Base-by-base conservation (phyloP, 164 flowering plant species). In the Pachysandra terminalis region DNA sequence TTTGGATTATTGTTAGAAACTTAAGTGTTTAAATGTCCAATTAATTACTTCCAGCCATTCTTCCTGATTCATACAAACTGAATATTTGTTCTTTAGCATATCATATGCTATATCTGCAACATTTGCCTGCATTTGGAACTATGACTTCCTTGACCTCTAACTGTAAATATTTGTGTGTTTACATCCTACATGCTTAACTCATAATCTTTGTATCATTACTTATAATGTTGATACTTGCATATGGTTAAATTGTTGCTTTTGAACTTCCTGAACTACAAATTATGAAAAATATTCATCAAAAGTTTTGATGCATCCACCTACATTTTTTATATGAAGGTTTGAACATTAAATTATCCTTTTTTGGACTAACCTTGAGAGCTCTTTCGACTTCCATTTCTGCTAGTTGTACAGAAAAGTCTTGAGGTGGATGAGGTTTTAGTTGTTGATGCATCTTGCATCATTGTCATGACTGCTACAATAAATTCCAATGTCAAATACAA, bases 361-460 rank as follows among this genome's bases (percentile, higher is more conserved):
- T 4, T 70, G 37, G 28, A 58, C 74, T 70, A 62, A 74, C 68
- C 21, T 66, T 14, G 45, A 45, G 49, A 12, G 19, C 60, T 73
- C 53, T 68, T 51, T 17, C 55, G 23, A 25, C 61, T 74, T 63
- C 57, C 45, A 52, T 68, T 52, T 64, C 75, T 77, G 62, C 70
- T 76, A 95, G 99, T 89, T 79, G 90, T 87, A 68, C 99, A 95
- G 87, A 95, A 90, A 81, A 86, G 81, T 79, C 96, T 95, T 48
- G 98, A 88, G 68, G 93, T 86, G 41, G 99, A 95, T 64, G 99
- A 95, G 79, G 87, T 83, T 45, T 75, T 95, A 51, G 66, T 84
- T 56, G 91, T 90, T 67, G 98, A 95, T 76, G 81, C 88, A 48
- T 73, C 91, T 62, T 88, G 95, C 82, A 79, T 95, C 67, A 89